Evolutionary conservation across 2,329 filamentous ascomycete species (phyloP), one percentile per base, ranked within the genome.

Genomic region (Ophiostoma fasciatum): DNA sequence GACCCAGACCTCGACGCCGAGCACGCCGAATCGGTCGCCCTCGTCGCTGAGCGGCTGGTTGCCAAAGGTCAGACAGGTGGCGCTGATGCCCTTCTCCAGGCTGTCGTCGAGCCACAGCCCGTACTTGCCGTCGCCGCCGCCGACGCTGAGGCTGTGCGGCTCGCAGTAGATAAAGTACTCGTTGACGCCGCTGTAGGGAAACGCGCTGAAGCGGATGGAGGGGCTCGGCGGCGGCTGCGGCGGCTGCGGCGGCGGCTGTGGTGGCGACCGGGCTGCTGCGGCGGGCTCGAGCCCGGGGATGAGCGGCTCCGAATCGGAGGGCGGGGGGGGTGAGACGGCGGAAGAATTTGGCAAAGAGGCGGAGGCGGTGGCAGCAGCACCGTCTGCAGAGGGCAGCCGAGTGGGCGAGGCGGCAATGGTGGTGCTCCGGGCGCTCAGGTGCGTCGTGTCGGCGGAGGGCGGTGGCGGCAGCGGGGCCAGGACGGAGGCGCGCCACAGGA

Each of bases 91-190:
- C 39, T 78, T 72, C 44, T 88, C 82, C 31, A 96, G 72, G 14
- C 73, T 74, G 47, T 88, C 80, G 53, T 94, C 83, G 11, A 98
- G 67, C 90, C 90, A 96, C 6, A 98, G 63, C 3, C 90, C 90
- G 54, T 90, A 96, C 48, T 82, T 81, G 1, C 90, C 88, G 47
- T 94, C 85, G 29, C 68, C 83, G 37, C 84, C 88, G 10, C 90
- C 90, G 15, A 96, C 68, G 49, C 82, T 90, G 12, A 98, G 58
- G 53, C 82, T 96, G 18, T 77, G 72, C 4, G 74, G 66, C 58
- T 96, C 85, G 58, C 88, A 96, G 50, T 92, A 81, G 46, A 96
- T 90, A 63, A 88, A 84, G 54, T 93, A 98, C 56, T 96, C 90
- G 55, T 98, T 96, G 28, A 93, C 72, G 5, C 90, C 90, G 38